Evolutionary conservation across 2,329 filamentous ascomycete species (phyloP).

Genomic region (Colletotrichum karsti): DNA sequence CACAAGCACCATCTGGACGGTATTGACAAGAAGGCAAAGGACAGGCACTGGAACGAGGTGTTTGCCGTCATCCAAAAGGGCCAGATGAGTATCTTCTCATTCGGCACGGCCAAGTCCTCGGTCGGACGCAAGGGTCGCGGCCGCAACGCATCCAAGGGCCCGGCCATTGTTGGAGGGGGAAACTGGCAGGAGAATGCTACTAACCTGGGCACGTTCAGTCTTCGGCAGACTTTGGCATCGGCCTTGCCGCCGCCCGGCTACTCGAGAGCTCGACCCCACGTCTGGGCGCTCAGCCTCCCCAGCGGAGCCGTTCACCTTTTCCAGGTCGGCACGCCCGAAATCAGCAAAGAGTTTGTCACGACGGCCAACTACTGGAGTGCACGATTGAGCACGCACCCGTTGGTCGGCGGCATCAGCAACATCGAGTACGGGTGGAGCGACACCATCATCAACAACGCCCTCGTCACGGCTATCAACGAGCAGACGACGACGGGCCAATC

Average conservation of each 20-base stretch:
- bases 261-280: slow-evolving; percentile 87
- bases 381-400: slow-evolving; percentile 89
- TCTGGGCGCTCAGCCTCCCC: slow-evolving; percentile 92
- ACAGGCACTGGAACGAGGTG: slow-evolving; percentile 92
- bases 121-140: slow-evolving; percentile 70
- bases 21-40: slow-evolving; percentile 90
- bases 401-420: slow-evolving; percentile 93
- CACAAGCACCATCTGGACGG: slow-evolving; percentile 97
- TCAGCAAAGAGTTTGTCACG: slow-evolving; percentile 91
- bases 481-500: slow-evolving; percentile 39
- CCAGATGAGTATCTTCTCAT: slow-evolving; percentile 93
- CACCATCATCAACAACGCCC: slow-evolving; percentile 72
- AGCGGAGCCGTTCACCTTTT: slow-evolving; percentile 97
- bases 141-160: slow-evolving; percentile 56
- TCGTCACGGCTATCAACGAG: slow-evolving; percentile 63
- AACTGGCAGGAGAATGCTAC: slow-evolving; percentile 99
- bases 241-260: slow-evolving; percentile 91
- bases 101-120: slow-evolving; percentile 83
- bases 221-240: slow-evolving; percentile 92
- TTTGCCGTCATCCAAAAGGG: slow-evolving; percentile 98
- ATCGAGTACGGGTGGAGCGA: slow-evolving; percentile 98
- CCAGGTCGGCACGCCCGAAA: slow-evolving; percentile 94
- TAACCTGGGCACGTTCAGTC: slow-evolving; percentile 83
- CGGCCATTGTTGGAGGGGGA: slow-evolving; percentile 85
- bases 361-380: slow-evolving; percentile 99